These are phyloP conservation scores for Aphanomyces cochlioides DNA, from an alignment of 352 stramenopile genomes.

Conservation along the genomic window DNA sequence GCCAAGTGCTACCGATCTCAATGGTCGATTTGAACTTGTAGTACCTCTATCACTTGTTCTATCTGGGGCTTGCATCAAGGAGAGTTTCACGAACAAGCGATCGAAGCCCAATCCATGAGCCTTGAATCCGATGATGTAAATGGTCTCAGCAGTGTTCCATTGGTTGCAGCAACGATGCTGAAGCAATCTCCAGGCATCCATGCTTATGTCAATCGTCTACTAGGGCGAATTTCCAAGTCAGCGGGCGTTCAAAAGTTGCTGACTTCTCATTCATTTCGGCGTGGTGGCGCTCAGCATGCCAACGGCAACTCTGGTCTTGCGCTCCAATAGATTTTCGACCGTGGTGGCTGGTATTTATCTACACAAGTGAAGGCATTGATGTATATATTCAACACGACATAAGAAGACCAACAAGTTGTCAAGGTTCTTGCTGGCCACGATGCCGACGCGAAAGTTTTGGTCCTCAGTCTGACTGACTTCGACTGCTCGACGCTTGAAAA, in stretches of 20 bases:
- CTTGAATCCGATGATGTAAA: background rate
- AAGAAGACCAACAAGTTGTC: slow-evolving; percentile 30
- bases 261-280: slow-evolving; percentile 35
- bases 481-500: no score
- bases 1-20: background rate
- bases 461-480: no score
- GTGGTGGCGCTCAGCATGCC: slow-evolving; percentile 26
- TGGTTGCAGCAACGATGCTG: background rate
- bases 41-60: background rate
- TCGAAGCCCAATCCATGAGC: background rate
- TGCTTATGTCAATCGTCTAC: slow-evolving; percentile 32
- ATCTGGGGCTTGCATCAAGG: no score
- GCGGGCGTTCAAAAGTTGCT: slow-evolving; percentile 22
- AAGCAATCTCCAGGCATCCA: slow-evolving; percentile 26
- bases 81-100: background rate
- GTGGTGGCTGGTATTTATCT: slow-evolving; percentile 28
- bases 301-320: background rate
- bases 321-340: slow-evolving; percentile 32
- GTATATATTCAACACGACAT: slow-evolving; percentile 33
- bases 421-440: background rate
- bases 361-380: slow-evolving; percentile 31
- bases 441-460: no score
- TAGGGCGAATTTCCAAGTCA: slow-evolving; percentile 9
- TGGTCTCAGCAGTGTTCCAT: background rate
- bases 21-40: background rate